Conservation (phyloP, 345 rosid species). For the rapeseed (Brassica napus) region Da-Ae NC_063435.1:13577501-13578000, state of each 20-base stretch:
- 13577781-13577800: conserved; percentile 50
- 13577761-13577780: conserved; percentile 78
- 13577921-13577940: conserved; percentile 59
- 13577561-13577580: conserved; percentile 8
- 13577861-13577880: conserved; percentile 73
- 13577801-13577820: neutral
- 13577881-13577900: conserved; percentile 72
- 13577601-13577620: conserved; percentile 15
- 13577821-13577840: neutral
- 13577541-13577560: conserved; percentile 19
- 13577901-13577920: conserved; percentile 91
- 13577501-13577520: conserved; percentile 48
- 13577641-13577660: neutral
- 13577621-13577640: conserved; percentile 10
- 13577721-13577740: conserved; percentile 88
- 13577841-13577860: conserved; percentile 64
- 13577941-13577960: neutral
- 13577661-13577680: conserved; percentile 37
- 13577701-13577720: conserved; percentile 44
- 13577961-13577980: conserved; percentile 6
- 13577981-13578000: conserved; percentile 1
- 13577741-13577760: conserved; percentile 60
- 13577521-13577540: conserved; percentile 38
- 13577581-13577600: conserved; percentile 27
- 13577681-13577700: conserved; percentile 38